Conservation (phyloP, 2,329 filamentous ascomycete species). For the Neophaeococcomyces mojaviensis region DNA sequence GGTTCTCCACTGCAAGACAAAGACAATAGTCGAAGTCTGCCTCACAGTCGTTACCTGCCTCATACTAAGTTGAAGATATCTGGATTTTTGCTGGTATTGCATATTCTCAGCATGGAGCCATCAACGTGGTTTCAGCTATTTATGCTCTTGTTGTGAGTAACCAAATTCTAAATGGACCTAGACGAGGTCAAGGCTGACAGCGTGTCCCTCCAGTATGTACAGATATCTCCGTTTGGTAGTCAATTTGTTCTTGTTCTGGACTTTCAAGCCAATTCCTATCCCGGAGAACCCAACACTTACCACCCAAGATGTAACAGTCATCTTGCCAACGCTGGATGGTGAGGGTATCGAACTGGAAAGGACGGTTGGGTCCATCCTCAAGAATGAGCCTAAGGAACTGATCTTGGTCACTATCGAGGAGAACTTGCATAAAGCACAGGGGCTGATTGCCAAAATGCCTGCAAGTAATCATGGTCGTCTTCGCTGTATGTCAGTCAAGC, state of each 20-base stretch:
- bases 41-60: constrained; percentile 7
- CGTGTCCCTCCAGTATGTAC: constrained; percentile 51
- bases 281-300: constrained; percentile 73
- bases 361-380: constrained; percentile 57
- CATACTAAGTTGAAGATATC: neutral
- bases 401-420: constrained; percentile 82
- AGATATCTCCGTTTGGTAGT: constrained; percentile 80
- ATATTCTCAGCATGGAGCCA: constrained; percentile 1
- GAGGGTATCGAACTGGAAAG: constrained; percentile 74
- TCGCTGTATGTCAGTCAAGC: constrained; percentile 51
- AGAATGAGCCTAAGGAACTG: constrained; percentile 55
- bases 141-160: constrained; percentile 4
- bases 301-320: constrained; percentile 79
- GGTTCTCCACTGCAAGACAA: neutral
- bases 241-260: constrained; percentile 78
- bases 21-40: constrained; percentile 3
- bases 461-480: constrained; percentile 25
- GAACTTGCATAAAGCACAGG: constrained; percentile 62
- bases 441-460: constrained; percentile 49
- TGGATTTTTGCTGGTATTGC: neutral
- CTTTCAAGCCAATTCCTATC: constrained; percentile 75
- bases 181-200: neutral
- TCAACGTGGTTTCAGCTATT: constrained; percentile 7
- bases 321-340: constrained; percentile 87
- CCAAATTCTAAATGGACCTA: neutral